These are phyloP conservation scores for Saccharomyces eubayanus DNA, from an alignment of 805 yeast species.

Conservation along the genomic window DNA sequence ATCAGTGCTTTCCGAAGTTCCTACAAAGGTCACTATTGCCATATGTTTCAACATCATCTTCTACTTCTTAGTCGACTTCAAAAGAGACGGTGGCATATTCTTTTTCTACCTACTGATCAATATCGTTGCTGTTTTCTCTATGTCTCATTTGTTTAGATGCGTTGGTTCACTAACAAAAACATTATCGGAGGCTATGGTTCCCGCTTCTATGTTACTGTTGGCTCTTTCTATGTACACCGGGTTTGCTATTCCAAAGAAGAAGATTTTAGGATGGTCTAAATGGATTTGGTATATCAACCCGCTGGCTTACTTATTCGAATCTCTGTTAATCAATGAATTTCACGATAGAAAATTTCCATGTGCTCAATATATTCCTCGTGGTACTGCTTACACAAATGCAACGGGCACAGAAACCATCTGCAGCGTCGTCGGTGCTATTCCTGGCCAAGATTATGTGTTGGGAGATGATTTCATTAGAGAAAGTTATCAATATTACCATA, in stretches of 20 bases:
- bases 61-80: slow-evolving; percentile 48
- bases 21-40: slow-evolving; percentile 38
- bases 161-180: slow-evolving; percentile 36
- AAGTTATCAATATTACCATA: slow-evolving; percentile 35
- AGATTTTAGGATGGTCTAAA: slow-evolving; percentile 41
- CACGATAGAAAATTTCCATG: slow-evolving; percentile 32
- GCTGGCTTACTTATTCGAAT: slow-evolving; percentile 37
- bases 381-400: slow-evolving; percentile 33
- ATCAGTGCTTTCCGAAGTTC: slow-evolving; percentile 51
- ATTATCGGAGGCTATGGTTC: slow-evolving; percentile 38
- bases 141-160: slow-evolving; percentile 45
- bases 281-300: slow-evolving; percentile 41
- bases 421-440: slow-evolving; percentile 40
- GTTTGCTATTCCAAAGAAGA: slow-evolving; percentile 36
- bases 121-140: slow-evolving; percentile 38
- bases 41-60: slow-evolving; percentile 40
- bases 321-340: slow-evolving; percentile 40
- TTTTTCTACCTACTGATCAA: slow-evolving; percentile 43
- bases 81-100: slow-evolving; percentile 47
- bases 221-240: slow-evolving; percentile 36
- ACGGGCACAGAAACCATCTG: slow-evolving; percentile 34
- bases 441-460: slow-evolving; percentile 39
- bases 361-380: slow-evolving; percentile 34
- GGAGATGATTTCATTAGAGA: slow-evolving; percentile 40
- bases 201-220: slow-evolving; percentile 35